A percentile compares a stretch with the other conserved stretches of the same genome.
These are phyloP conservation scores for Ceratocystis albifundus DNA, from an alignment of 2,329 filamentous ascomycete species.

Conservation along the genomic window DNA sequence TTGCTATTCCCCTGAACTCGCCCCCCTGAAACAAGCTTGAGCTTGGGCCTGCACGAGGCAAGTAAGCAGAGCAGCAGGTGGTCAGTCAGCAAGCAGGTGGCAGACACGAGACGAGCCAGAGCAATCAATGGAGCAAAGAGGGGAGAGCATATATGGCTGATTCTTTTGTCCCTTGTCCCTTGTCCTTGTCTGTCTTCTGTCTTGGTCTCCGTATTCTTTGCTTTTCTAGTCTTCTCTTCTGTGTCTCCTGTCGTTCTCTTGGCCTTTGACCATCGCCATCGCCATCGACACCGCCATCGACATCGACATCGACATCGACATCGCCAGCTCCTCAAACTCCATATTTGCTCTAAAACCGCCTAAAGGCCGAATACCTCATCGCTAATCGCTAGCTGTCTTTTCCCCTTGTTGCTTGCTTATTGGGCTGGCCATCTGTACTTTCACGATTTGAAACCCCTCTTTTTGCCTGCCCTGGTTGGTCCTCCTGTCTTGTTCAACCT, in stretches of 20 bases:
- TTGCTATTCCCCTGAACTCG: background rate
- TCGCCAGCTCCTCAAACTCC: too few species aligned
- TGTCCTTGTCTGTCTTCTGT: too few species aligned
- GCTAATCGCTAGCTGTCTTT: constrained; percentile 13
- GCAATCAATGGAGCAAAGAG: too few species aligned
- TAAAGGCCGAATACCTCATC: background rate
- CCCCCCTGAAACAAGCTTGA: constrained; percentile 11
- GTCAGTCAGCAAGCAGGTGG: background rate
- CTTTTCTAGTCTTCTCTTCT: too few species aligned
- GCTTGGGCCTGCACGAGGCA: constrained; percentile 2
- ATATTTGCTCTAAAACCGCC: background rate
- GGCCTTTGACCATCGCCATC: too few species aligned
- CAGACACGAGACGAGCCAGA: too few species aligned
- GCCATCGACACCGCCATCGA: too few species aligned
- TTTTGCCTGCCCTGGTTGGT: background rate
- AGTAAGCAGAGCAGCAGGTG: background rate
- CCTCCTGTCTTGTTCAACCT: background rate
- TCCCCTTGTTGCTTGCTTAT: background rate
- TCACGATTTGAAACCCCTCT: constrained; percentile 1
- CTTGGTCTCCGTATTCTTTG: too few species aligned
- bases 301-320: too few species aligned
- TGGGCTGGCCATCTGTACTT: background rate
- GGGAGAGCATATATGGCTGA: too few species aligned
- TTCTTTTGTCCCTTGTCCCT: too few species aligned
- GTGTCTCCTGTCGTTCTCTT: too few species aligned